Conservation (phyloP, 1,284 basidiomycete species). For the Volvariella volvacea region DNA sequence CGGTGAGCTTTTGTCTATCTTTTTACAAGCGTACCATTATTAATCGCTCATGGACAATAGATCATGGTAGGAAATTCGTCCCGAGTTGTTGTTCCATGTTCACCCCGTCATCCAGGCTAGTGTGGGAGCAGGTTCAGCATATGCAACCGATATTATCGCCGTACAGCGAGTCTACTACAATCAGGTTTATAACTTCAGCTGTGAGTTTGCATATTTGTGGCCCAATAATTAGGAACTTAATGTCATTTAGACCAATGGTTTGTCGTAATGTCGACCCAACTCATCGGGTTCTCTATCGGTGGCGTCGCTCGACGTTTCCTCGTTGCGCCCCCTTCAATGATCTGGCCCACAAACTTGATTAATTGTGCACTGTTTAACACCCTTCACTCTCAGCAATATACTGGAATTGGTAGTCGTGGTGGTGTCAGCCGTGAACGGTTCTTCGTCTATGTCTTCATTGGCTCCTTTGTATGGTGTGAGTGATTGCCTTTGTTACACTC, state of each 20-base stretch:
- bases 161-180: constrained; percentile 57
- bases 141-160: constrained; percentile 58
- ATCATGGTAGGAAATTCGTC: constrained; percentile 58
- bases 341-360: constrained; percentile 77
- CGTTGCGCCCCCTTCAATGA: constrained; percentile 72
- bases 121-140: constrained; percentile 48
- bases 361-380: constrained; percentile 73
- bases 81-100: constrained; percentile 5
- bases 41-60: constrained; percentile 14
- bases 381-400: constrained; percentile 53
- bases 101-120: constrained; percentile 34
- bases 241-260: constrained; percentile 41
- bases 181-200: constrained; percentile 26
- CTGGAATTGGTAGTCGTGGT: constrained; percentile 55
- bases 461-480: constrained; percentile 56
- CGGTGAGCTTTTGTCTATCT: too few species aligned
- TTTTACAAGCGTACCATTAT: too few species aligned
- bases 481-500: constrained; percentile 6
- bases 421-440: constrained; percentile 71
- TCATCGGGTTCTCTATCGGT: constrained; percentile 63
- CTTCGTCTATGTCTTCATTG: constrained; percentile 32
- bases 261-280: constrained; percentile 57
- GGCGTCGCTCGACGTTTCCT: constrained; percentile 57
- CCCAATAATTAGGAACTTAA: too few species aligned
- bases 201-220: constrained; percentile 10